Conservation (phyloP, 495 filamentous ascomycete genomes). For the Penicillium canescens region DNA sequence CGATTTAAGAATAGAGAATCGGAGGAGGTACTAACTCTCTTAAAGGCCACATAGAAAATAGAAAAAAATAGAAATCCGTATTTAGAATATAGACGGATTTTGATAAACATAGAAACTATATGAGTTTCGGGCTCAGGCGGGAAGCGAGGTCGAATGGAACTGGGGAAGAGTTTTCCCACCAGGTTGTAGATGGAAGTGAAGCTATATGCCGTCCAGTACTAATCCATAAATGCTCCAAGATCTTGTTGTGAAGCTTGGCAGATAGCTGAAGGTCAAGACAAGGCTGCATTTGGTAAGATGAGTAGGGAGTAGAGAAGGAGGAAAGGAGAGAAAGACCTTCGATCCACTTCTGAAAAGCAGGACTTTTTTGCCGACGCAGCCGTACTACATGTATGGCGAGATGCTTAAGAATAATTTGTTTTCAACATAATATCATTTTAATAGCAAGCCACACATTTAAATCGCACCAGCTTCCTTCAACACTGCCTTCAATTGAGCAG, state of each 20-base stretch:
- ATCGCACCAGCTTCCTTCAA: constrained; percentile 1
- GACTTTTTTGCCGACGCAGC: no score
- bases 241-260: constrained; percentile 14
- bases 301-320: neutral
- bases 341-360: no score
- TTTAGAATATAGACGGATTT: constrained; percentile 1
- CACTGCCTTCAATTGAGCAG: neutral
- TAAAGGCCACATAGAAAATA: constrained; percentile 5
- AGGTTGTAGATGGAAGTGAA: constrained; percentile 11
- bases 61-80: constrained; percentile 10
- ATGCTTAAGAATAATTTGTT: no score
- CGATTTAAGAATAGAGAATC: neutral
- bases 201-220: constrained; percentile 8
- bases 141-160: constrained; percentile 13
- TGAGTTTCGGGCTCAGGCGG: constrained; percentile 14
- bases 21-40: neutral
- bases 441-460: neutral
- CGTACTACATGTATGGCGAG: no score
- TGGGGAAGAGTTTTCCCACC: constrained; percentile 15
- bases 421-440: no score
- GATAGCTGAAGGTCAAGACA: constrained; percentile 4
- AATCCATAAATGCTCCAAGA: constrained; percentile 9
- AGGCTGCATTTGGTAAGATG: neutral
- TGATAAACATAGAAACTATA: constrained; percentile 5
- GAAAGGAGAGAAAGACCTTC: no score